These are phyloP conservation scores for Mycotypha africana DNA, from an alignment of 371 early-diverging fungal species.

Conservation along the genomic window DNA sequence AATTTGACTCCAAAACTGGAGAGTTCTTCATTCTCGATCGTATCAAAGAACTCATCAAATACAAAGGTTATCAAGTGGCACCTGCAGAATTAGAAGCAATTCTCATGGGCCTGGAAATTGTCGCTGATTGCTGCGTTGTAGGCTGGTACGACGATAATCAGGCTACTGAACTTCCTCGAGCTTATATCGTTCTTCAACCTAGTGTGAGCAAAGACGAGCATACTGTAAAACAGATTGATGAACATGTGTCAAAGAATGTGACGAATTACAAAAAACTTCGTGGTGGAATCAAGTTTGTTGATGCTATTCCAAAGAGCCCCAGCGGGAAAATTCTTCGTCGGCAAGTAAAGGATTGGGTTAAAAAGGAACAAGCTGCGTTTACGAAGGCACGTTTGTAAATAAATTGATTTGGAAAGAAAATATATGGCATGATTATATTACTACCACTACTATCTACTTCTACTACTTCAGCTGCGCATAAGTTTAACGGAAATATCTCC, in stretches of 20 bases:
- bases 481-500: too few relatives aligned
- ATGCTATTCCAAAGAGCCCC: slow-evolving; percentile 69
- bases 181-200: slow-evolving; percentile 62
- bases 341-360: slow-evolving; percentile 34
- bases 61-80: slow-evolving; percentile 67
- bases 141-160: slow-evolving; percentile 44
- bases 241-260: slow-evolving; percentile 57
- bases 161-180: slow-evolving; percentile 77
- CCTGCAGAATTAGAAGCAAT: slow-evolving; percentile 67
- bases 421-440: too few relatives aligned
- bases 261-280: slow-evolving; percentile 73
- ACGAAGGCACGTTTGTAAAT: slow-evolving; percentile 10
- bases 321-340: slow-evolving; percentile 81
- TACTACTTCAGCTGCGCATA: too few relatives aligned
- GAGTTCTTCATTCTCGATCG: slow-evolving; percentile 64
- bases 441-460: too few relatives aligned
- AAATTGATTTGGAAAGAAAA: too few relatives aligned
- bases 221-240: slow-evolving; percentile 19
- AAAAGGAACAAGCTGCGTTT: slow-evolving; percentile 17
- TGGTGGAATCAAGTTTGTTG: slow-evolving; percentile 73
- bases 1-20: slow-evolving; percentile 37
- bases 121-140: slow-evolving; percentile 76
- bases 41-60: slow-evolving; percentile 75
- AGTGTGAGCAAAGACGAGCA: slow-evolving; percentile 11
- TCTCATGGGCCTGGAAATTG: slow-evolving; percentile 55